Evolutionary conservation across 371 early-diverging fungal genomes (phyloP).

Genomic region (Mucor sp.): DNA sequence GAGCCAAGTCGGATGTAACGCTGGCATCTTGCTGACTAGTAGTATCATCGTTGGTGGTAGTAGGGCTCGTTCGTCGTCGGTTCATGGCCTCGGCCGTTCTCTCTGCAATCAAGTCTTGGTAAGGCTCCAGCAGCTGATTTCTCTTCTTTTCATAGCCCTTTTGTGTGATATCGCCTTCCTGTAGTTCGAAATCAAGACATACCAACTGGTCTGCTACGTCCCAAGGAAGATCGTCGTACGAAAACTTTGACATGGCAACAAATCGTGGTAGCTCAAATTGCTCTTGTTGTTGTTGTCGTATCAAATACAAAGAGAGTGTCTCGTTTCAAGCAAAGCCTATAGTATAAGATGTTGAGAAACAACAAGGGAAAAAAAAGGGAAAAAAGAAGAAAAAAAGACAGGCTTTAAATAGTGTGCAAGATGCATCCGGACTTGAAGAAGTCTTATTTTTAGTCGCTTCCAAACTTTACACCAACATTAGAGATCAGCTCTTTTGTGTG

Average conservation of each 20-base stretch:
- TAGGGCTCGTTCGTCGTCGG: background rate
- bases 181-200: slow-evolving; percentile 57
- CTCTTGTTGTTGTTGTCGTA: background rate
- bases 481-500: background rate
- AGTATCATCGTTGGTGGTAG: background rate
- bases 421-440: background rate
- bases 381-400: background rate
- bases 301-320: background rate
- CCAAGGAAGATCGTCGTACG: slow-evolving; percentile 42
- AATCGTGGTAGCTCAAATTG: background rate
- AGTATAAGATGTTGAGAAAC: too few relatives aligned
- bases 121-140: slow-evolving; percentile 28
- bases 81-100: background rate
- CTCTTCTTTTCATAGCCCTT: slow-evolving; percentile 71
- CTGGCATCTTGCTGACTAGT: background rate
- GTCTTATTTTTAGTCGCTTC: background rate
- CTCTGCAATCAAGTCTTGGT: slow-evolving; percentile 3
- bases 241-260: slow-evolving; percentile 24
- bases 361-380: background rate
- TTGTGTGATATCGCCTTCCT: slow-evolving; percentile 70
- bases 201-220: slow-evolving; percentile 48
- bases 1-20: background rate
- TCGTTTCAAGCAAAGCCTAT: too few relatives aligned
- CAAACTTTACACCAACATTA: too few relatives aligned
- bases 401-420: background rate